phyloP scores from a whole-genome alignment of 257 asterid species.

The Orobanche coerulescens region DNA sequence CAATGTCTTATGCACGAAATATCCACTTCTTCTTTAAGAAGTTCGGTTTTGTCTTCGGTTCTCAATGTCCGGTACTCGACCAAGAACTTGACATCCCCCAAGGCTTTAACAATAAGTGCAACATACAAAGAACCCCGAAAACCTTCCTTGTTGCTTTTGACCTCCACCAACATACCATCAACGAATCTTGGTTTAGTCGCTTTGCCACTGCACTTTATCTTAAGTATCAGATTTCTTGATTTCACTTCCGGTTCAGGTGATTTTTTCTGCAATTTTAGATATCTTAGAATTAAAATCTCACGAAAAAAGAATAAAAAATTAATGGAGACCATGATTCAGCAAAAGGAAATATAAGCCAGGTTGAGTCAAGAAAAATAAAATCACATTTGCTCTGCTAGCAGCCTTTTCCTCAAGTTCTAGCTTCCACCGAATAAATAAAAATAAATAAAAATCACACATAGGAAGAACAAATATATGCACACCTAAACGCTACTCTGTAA shows the following conservation, averaged over 20 bases:
- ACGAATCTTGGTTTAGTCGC: conserved; percentile 17
- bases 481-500: background rate
- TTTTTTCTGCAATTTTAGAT: conserved; percentile 27
- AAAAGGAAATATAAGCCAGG: background rate
- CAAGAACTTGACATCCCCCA: conserved; percentile 29
- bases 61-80: conserved; percentile 39
- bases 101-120: conserved; percentile 32
- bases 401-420: background rate
- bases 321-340: conserved; percentile 1
- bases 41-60: conserved; percentile 27
- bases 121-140: conserved; percentile 39
- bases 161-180: conserved; percentile 50
- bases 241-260: conserved; percentile 22
- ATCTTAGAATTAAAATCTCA: background rate
- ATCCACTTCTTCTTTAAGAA: conserved; percentile 37
- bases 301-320: background rate
- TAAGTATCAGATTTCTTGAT: conserved; percentile 31
- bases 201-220: conserved; percentile 28
- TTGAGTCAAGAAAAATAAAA: background rate
- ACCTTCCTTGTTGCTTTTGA: conserved; percentile 27
- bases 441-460: background rate
- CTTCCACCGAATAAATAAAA: background rate
- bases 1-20: conserved; percentile 32
- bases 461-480: background rate
- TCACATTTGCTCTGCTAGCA: background rate